Percentiles rank a stretch among this genome's conserved stretches.
Conservation (phyloP, 257 asterid species). For the Craterostigma plantagineum region DNA sequence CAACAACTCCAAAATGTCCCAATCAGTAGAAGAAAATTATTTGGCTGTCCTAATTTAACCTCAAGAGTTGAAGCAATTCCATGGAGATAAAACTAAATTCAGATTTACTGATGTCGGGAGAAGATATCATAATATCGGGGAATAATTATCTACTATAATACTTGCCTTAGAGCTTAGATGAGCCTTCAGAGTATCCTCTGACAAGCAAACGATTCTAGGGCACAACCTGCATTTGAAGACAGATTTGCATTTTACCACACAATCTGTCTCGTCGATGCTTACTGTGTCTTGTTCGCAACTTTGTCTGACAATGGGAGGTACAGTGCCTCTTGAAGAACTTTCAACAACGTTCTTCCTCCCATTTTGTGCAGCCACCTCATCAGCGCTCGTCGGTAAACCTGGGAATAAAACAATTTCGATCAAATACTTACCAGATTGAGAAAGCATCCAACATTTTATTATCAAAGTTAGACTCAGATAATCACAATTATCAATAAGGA, state of each 20-base stretch:
- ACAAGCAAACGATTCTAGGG: conserved; percentile 81
- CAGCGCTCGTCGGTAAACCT: conserved; percentile 67
- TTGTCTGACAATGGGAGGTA: no score
- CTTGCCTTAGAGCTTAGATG: conserved; percentile 80
- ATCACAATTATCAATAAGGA: no score
- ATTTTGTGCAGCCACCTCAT: conserved; percentile 25
- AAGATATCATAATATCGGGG: no score
- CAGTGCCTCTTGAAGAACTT: conserved; percentile 15
- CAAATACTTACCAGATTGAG: not conserved
- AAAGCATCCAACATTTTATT: conserved; percentile 1
- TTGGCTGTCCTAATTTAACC: not conserved
- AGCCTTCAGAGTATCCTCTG: conserved; percentile 53
- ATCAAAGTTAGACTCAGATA: conserved; percentile 1
- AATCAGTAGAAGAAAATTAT: no score
- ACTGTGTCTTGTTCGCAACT: conserved; percentile 15
- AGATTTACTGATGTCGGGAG: no score
- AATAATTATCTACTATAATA: no score
- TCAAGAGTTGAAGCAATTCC: no score
- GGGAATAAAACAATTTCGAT: conserved; percentile 11
- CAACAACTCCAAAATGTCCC: no score
- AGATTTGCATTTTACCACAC: conserved; percentile 54
- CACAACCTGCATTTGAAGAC: conserved; percentile 85
- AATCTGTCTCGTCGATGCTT: conserved; percentile 20
- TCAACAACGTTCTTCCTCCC: conserved; percentile 13
- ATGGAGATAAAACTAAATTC: no score